Evolutionary conservation across 345 rosid species (phyloP).

Genomic region (Raphanus sativus): DNA sequence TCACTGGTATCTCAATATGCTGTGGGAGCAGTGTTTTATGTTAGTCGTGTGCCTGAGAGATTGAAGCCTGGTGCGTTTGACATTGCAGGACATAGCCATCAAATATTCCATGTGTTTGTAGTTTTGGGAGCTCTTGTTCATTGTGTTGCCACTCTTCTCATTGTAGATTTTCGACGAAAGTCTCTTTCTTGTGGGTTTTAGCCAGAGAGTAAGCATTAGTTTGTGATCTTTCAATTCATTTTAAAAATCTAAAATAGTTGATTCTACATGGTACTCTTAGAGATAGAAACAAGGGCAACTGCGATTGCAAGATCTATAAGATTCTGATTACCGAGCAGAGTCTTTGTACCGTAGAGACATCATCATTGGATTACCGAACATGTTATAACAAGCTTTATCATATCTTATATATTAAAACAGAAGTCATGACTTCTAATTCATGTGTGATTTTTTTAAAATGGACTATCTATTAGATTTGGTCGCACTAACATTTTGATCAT

Average conservation of each 20-base stretch:
- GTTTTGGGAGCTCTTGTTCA: conserved; percentile 81
- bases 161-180: conserved; percentile 61
- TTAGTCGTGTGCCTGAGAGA: conserved; percentile 72
- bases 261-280: background rate
- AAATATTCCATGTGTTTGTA: conserved; percentile 87
- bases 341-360: background rate
- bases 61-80: conserved; percentile 96
- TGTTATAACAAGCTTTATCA: background rate
- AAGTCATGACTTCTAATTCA: no score
- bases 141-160: conserved; percentile 60
- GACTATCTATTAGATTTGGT: no score
- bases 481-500: no score
- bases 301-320: background rate
- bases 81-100: conserved; percentile 91
- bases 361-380: background rate
- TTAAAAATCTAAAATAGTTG: background rate
- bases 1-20: conserved; percentile 58
- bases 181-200: conserved; percentile 51
- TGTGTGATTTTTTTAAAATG: no score
- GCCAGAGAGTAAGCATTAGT: background rate
- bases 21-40: conserved; percentile 63
- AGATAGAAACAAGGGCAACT: background rate
- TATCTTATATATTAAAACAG: background rate
- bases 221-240: background rate
- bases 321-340: background rate